These are phyloP conservation scores for Neofusicoccum kwambonambiense DNA, from an alignment of 2,329 filamentous ascomycete genomes.

Conservation along the genomic window DNA sequence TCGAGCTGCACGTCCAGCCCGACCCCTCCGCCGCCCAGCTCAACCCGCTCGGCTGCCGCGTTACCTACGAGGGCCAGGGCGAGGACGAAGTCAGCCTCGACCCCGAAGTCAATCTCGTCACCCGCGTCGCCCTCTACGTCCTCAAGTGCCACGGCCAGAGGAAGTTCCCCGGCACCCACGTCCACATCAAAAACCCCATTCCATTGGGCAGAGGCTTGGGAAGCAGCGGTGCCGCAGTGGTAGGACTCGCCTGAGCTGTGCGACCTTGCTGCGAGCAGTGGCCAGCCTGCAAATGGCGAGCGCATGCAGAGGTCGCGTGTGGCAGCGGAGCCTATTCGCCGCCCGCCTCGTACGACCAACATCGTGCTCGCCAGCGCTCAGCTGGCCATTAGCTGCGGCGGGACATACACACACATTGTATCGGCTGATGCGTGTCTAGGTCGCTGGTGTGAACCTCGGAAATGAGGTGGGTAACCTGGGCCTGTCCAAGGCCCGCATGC, in stretches of 20 bases:
- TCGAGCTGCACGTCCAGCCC: conserved; percentile 82
- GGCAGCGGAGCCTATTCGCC: background rate
- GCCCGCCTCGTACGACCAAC: conserved; percentile 1
- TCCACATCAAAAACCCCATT: conserved; percentile 95
- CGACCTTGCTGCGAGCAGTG: conserved; percentile 3
- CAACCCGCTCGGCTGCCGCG: conserved; percentile 75
- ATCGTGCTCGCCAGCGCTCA: background rate
- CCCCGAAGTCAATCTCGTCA: conserved; percentile 88
- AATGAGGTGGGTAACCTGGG: conserved; percentile 82
- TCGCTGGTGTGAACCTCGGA: conserved; percentile 88
- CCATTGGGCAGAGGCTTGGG: conserved; percentile 88
- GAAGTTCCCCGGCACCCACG: conserved; percentile 82
- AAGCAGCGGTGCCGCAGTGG: conserved; percentile 93
- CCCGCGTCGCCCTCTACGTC: conserved; percentile 89
- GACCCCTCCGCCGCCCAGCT: conserved; percentile 51
- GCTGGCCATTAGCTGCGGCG: conserved; percentile 6
- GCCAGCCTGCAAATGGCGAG: background rate
- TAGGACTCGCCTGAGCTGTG: conserved; percentile 7
- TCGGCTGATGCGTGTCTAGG: conserved; percentile 16
- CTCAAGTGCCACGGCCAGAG: conserved; percentile 87
- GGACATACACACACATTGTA: conserved; percentile 1
- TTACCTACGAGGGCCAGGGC: conserved; percentile 87
- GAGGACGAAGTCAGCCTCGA: conserved; percentile 77
- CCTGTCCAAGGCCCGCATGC: conserved; percentile 75
- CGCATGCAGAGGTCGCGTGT: background rate